A percentile compares a stretch with the other conserved stretches of the same genome.
phyloP scores from a whole-genome alignment of 441 rosid genomes.

The Codiaeum variegatum region DNA sequence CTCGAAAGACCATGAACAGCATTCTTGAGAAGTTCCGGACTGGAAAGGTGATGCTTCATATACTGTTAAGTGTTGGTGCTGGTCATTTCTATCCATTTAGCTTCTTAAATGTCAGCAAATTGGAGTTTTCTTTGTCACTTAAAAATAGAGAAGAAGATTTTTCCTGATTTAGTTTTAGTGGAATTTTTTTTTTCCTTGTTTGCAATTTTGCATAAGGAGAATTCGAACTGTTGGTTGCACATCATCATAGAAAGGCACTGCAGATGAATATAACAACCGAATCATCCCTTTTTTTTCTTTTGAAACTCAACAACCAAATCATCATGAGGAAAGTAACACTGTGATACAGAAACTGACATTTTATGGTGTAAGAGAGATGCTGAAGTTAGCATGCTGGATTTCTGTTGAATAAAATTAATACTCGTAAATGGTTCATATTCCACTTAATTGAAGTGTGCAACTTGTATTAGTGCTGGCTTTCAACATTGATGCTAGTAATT shows the following conservation, averaged over 20 bases:
- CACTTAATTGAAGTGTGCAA: slow-evolving; percentile 1
- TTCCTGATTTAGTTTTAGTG: background rate
- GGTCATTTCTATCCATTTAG: background rate
- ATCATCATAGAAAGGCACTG: background rate
- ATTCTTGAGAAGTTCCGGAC: slow-evolving; percentile 76
- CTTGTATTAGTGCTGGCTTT: background rate
- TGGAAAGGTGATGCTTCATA: slow-evolving; percentile 58
- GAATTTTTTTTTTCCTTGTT: too few relatives aligned
- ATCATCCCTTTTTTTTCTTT: too few relatives aligned
- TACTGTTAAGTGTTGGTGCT: background rate
- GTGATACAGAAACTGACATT: background rate
- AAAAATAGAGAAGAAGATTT: background rate
- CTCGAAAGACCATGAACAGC: slow-evolving; percentile 60
- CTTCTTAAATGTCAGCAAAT: background rate
- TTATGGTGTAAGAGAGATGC: slow-evolving; percentile 1
- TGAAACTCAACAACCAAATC: too few relatives aligned
- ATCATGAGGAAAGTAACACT: background rate
- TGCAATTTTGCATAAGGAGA: too few relatives aligned
- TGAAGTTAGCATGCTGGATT: background rate
- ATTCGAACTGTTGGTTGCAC: slow-evolving; percentile 7
- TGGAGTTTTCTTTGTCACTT: background rate
- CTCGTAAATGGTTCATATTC: background rate
- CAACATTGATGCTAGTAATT: background rate
- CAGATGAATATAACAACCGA: too few relatives aligned
- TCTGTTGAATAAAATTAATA: background rate